These are phyloP conservation scores for Zizania latifolia DNA, from an alignment of 176 grass and related monocot genomes.

Conservation along the genomic window DNA sequence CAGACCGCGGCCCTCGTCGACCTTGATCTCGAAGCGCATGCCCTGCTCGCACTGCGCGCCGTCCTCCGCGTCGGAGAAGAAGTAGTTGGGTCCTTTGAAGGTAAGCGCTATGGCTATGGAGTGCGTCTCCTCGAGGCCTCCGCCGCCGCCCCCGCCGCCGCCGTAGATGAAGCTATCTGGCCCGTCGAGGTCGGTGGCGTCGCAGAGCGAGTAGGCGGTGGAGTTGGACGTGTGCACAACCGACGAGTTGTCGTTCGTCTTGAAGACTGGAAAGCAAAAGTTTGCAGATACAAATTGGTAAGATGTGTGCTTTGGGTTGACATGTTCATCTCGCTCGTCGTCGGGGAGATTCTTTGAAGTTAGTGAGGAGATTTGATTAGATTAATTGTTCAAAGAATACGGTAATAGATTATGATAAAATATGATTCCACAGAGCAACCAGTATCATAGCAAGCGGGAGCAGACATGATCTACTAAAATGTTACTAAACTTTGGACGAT, in stretches of 20 bases:
- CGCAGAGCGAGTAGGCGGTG: constrained; percentile 52
- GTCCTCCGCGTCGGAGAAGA: constrained; percentile 56
- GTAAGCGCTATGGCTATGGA: constrained; percentile 32
- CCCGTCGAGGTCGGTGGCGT: constrained; percentile 40
- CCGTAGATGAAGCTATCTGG: constrained; percentile 33
- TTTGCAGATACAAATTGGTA: background rate
- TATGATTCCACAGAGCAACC: no score
- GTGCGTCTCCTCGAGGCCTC: background rate
- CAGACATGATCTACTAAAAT: background rate
- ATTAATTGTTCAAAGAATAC: no score
- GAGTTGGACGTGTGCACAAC: constrained; percentile 54
- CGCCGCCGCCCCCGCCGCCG: constrained; percentile 13
- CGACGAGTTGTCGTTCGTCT: constrained; percentile 66
- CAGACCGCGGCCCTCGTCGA: constrained; percentile 43
- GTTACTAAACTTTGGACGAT: background rate
- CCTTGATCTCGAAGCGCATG: constrained; percentile 70
- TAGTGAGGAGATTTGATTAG: no score
- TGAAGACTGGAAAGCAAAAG: constrained; percentile 46
- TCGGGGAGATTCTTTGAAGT: no score
- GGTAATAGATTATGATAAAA: no score
- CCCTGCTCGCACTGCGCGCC: constrained; percentile 62
- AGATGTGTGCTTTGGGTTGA: background rate
- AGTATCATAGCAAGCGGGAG: no score
- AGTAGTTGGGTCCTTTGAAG: constrained; percentile 57
- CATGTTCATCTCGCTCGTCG: no score